A percentile compares a stretch with the other conserved stretches of the same genome.
phyloP scores from a whole-genome alignment of 2,329 filamentous ascomycete genomes.

The Clarireedia homoeocarpa region DNA sequence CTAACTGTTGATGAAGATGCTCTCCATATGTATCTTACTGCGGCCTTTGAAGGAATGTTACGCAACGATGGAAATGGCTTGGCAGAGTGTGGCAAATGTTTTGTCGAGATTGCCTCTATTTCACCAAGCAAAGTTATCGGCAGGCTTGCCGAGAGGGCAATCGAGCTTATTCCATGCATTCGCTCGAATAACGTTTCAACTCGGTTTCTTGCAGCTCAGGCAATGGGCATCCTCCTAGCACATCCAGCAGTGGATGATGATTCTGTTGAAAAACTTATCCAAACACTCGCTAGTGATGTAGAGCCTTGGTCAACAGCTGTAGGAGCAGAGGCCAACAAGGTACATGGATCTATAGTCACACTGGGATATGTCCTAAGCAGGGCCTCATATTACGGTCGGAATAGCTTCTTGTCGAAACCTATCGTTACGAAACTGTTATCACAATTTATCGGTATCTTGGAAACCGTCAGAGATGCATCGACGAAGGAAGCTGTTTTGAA shows the following conservation, averaged over 20 bases:
- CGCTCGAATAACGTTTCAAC: slow-evolving; percentile 65
- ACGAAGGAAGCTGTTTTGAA: slow-evolving; percentile 49
- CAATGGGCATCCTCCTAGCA: slow-evolving; percentile 69
- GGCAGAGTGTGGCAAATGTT: slow-evolving; percentile 43
- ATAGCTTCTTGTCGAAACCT: slow-evolving; percentile 30
- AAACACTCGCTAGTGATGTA: slow-evolving; percentile 39
- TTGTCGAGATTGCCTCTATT: slow-evolving; percentile 46
- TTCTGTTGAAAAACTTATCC: slow-evolving; percentile 36
- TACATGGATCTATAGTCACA: slow-evolving; percentile 53
- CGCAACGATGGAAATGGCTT: slow-evolving; percentile 31
- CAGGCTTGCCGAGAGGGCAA: slow-evolving; percentile 40
- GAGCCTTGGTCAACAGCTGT: slow-evolving; percentile 45
- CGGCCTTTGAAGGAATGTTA: slow-evolving; percentile 50
- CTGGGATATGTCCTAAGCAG: slow-evolving; percentile 51
- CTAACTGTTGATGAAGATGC: slow-evolving; percentile 32
- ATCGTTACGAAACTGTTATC: slow-evolving; percentile 35
- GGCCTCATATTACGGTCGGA: slow-evolving; percentile 39
- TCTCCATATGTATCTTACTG: slow-evolving; percentile 40
- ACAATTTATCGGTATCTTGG: slow-evolving; percentile 43
- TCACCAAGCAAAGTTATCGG: slow-evolving; percentile 43
- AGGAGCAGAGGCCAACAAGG: slow-evolving; percentile 49
- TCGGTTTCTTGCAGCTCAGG: slow-evolving; percentile 58
- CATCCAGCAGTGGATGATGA: slow-evolving; percentile 43
- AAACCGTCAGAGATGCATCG: slow-evolving; percentile 44
- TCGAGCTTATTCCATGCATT: slow-evolving; percentile 51